Evolutionary conservation across 805 yeast species (phyloP).

Genomic region (Starmerella sirachaensis): DNA sequence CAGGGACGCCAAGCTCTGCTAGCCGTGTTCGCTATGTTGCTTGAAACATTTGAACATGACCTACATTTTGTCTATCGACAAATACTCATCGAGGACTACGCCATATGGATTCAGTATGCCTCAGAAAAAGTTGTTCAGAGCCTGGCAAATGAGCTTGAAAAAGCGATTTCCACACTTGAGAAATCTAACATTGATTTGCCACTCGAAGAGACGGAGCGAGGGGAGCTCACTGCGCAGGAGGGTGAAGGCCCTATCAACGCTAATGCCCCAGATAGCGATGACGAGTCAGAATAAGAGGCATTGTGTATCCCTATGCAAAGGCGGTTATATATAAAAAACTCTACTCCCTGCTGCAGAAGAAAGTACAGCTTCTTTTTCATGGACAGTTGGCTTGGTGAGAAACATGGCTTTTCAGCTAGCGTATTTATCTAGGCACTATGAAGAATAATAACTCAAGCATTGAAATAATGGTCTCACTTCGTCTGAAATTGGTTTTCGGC

Average conservation of each 20-base stretch:
- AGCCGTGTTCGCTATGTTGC: constrained; percentile 44
- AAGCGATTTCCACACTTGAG: constrained; percentile 5
- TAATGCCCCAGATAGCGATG: constrained; percentile 15
- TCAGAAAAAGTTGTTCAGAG: constrained; percentile 17
- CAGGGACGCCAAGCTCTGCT: constrained; percentile 60
- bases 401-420: no score
- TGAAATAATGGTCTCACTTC: no score
- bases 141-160: constrained; percentile 18
- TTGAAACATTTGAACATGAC: constrained; percentile 53
- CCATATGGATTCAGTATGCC: constrained; percentile 23
- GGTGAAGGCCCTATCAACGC: background rate
- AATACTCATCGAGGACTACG: constrained; percentile 21
- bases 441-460: no score
- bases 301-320: no score
- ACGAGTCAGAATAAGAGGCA: constrained; percentile 10
- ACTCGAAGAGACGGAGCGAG: background rate
- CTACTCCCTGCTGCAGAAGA: no score
- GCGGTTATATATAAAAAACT: no score
- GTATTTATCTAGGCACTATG: no score
- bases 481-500: no score
- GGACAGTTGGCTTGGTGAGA: no score
- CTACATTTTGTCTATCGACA: constrained; percentile 20
- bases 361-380: no score
- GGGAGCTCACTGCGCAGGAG: background rate
- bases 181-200: constrained; percentile 10